These are phyloP conservation scores for Yamadazyma diddensiae DNA, from an alignment of 1,139 yeast species.

Conservation along the genomic window DNA sequence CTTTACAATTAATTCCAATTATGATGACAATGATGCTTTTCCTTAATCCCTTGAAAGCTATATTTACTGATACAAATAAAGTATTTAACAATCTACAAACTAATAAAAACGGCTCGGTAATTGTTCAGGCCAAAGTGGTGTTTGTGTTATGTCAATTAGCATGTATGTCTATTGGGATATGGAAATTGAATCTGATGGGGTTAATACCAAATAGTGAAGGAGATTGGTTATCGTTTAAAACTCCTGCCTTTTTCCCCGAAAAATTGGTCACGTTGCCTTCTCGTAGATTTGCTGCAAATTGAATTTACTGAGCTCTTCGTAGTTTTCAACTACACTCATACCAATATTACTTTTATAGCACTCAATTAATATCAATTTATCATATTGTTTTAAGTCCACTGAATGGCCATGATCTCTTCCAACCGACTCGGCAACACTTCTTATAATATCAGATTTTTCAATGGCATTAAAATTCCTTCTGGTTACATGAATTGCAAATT, in stretches of 20 bases:
- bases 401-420: slow-evolving; percentile 69
- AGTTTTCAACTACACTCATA: slow-evolving; percentile 72
- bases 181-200: slow-evolving; percentile 87
- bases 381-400: slow-evolving; percentile 80
- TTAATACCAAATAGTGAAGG: slow-evolving; percentile 81
- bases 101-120: slow-evolving; percentile 36
- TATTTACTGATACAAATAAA: slow-evolving; percentile 51
- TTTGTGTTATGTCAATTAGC: slow-evolving; percentile 59
- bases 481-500: slow-evolving; percentile 80
- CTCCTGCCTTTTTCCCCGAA: slow-evolving; percentile 8
- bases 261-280: slow-evolving; percentile 25
- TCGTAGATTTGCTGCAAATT: slow-evolving; percentile 66
- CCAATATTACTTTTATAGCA: slow-evolving; percentile 84
- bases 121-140: slow-evolving; percentile 36
- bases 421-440: slow-evolving; percentile 66
- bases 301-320: slow-evolving; percentile 51
- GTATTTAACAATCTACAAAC: slow-evolving; percentile 38
- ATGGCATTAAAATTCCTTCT: slow-evolving; percentile 76
- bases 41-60: slow-evolving; percentile 73
- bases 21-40: slow-evolving; percentile 87
- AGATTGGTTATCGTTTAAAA: slow-evolving; percentile 92
- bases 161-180: slow-evolving; percentile 72
- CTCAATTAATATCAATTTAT: slow-evolving; percentile 76
- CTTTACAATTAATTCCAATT: slow-evolving; percentile 85
- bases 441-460: slow-evolving; percentile 66